Base-by-base conservation (phyloP, 352 stramenopile genomes). In the Aphanomyces cochlioides region DNA sequence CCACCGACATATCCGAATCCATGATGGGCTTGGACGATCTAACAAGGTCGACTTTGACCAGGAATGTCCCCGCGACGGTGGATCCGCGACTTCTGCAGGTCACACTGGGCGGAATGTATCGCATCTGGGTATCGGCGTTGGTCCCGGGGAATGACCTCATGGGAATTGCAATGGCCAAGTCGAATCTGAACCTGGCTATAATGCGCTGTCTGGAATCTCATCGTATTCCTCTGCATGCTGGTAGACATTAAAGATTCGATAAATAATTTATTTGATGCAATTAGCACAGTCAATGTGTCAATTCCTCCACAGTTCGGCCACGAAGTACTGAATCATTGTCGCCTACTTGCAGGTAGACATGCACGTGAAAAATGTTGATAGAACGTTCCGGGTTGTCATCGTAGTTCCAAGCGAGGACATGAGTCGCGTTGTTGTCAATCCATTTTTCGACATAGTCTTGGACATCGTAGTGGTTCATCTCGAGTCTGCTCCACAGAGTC, bases 331-430 rank as follows among this genome's bases (percentile, higher is more conserved):
- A 80, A 28, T 76, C 67, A 53, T 73, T 75, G 10, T 81, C 74
- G 7, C 73, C 67, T 48, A 93, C 85, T 79, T 93, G 87, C 50
- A 95, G 80, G 75, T 93, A 95, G 72, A 95, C 87, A 77, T 95
- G 87, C n/a, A 95, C 87, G 72, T 95, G 87, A 77, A 93, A 95
- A 72, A 95, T 93, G 71, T 92, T 80, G 82, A 95, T 95, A 4
- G 87, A 95, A 36, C 87, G 84, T 72, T 95, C 85, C 56, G 85
- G 83, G 65, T 95, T 95, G 76, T 95, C 87, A 75, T 95, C 87
- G 74, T 95, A 95, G 77, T 95, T 95, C 87, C 87, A 95, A 21
- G 75, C 70, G 47, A 79, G 65, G 19, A 93, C 84, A 61, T 92
- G 84, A 6, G 84, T 83, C 13, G 87, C 87, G 54, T 95, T 93